A percentile compares a stretch with the other conserved stretches of the same genome.
Conservation (phyloP, 805 yeast species). For the Millerozyma acaciae region DNA sequence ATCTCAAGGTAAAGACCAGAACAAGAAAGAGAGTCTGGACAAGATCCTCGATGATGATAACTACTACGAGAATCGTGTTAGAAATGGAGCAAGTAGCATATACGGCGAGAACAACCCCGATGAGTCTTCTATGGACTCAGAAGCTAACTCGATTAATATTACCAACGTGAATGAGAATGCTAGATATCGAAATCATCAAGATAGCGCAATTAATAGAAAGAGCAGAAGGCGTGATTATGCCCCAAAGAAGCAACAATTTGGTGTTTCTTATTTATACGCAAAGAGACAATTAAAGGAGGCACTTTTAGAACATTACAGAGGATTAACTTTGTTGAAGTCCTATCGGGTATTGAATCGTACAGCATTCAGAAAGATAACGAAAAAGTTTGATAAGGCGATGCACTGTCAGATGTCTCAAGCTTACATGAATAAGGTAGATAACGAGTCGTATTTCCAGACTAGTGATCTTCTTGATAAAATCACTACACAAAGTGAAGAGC, state of each 20-base stretch:
- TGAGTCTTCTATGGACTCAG: constrained; percentile 13
- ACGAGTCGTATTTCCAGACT: constrained; percentile 50
- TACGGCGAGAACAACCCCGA: constrained; percentile 9
- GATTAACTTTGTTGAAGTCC: constrained; percentile 64
- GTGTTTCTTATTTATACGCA: constrained; percentile 61
- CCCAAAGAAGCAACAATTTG: constrained; percentile 25
- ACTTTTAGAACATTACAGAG: constrained; percentile 66
- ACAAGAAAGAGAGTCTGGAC: constrained; percentile 10
- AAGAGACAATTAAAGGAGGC: constrained; percentile 67
- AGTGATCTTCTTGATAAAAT: constrained; percentile 67
- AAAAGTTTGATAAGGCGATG: constrained; percentile 82
- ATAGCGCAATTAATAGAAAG: constrained; percentile 17
- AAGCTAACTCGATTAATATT: constrained; percentile 3
- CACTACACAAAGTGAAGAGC: constrained; percentile 58
- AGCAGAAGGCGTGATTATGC: constrained; percentile 49
- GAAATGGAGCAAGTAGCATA: constrained; percentile 26
- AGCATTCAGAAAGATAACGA: constrained; percentile 83
- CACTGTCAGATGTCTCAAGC: constrained; percentile 36
- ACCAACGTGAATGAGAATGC: too few relatives aligned
- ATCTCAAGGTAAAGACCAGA: constrained; percentile 9
- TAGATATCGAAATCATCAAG: too few relatives aligned
- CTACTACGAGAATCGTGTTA: constrained; percentile 33
- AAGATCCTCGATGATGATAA: constrained; percentile 23
- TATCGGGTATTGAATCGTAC: constrained; percentile 77
- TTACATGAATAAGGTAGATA: constrained; percentile 58